A percentile compares a stretch with the other conserved stretches of the same genome.
These are phyloP conservation scores for Botrytis fragariae DNA, from an alignment of 2,329 filamentous ascomycete species.

Conservation along the genomic window DNA sequence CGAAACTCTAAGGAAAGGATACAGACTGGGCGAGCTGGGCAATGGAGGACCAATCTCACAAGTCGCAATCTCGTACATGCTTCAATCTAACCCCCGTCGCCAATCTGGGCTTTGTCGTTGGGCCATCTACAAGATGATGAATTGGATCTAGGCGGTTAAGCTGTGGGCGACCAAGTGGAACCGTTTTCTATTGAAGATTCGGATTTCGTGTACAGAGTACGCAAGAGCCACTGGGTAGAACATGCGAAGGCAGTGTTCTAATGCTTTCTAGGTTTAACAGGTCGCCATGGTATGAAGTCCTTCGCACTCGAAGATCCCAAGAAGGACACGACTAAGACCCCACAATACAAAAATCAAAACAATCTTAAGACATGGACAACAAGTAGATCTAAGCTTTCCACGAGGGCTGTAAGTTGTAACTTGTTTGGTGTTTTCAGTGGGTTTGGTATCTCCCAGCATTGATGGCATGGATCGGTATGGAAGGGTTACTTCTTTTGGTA, in stretches of 20 bases:
- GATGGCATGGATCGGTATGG: neutral
- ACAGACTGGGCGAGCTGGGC: neutral
- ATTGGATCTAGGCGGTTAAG: neutral
- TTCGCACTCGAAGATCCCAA: neutral
- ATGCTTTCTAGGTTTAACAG: neutral
- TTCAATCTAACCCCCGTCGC: neutral
- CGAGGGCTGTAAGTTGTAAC: neutral
- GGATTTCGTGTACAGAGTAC: neutral
- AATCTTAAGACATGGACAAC: constrained; percentile 12
- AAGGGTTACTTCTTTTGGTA: neutral
- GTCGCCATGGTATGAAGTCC: neutral
- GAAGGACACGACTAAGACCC: neutral
- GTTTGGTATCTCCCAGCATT: neutral
- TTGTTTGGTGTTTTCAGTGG: neutral
- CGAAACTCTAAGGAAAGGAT: neutral
- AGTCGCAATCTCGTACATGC: neutral
- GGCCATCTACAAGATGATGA: neutral
- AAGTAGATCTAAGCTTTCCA: constrained; percentile 4
- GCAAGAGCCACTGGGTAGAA: constrained; percentile 13
- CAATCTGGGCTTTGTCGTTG: neutral
- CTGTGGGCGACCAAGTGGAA: constrained; percentile 5
- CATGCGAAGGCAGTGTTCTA: constrained; percentile 7
- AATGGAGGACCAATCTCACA: neutral
- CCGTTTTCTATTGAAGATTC: neutral
- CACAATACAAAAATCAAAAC: neutral